These are phyloP conservation scores for Areca catechu DNA, from an alignment of 176 grass and related monocot species.

Conservation along the genomic window DNA sequence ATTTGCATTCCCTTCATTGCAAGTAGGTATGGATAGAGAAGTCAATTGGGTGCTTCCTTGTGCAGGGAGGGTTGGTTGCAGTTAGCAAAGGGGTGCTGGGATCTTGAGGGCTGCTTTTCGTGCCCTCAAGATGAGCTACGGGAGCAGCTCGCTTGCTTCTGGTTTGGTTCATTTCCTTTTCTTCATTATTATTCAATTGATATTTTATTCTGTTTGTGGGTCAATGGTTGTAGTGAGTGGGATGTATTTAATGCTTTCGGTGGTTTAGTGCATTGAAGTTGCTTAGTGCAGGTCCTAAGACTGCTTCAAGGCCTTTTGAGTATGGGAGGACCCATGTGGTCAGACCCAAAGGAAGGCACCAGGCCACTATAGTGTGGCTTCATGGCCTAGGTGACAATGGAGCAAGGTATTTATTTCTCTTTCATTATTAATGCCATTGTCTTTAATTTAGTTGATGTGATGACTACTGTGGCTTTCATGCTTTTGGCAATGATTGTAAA, in stretches of 20 bases:
- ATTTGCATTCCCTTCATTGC: too few species aligned
- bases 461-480: too few species aligned
- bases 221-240: too few species aligned
- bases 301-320: constrained; percentile 50
- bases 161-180: constrained; percentile 19
- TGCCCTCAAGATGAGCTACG: constrained; percentile 28
- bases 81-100: constrained; percentile 12
- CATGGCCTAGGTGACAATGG: constrained; percentile 95
- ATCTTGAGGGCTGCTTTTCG: constrained; percentile 16
- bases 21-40: neutral
- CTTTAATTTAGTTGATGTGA: neutral
- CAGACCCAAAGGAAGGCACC: constrained; percentile 86
- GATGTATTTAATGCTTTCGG: neutral
- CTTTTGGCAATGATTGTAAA: too few species aligned
- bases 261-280: constrained; percentile 21
- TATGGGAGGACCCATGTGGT: constrained; percentile 95
- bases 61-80: constrained; percentile 17
- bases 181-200: neutral
- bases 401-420: constrained; percentile 46
- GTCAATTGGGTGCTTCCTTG: constrained; percentile 16
- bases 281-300: constrained; percentile 51
- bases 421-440: constrained; percentile 17
- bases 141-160: constrained; percentile 37
- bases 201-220: too few species aligned
- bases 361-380: constrained; percentile 88